These are phyloP conservation scores for Xylariaceae sp. DNA, from an alignment of 2,329 filamentous ascomycete genomes.

Conservation along the genomic window DNA sequence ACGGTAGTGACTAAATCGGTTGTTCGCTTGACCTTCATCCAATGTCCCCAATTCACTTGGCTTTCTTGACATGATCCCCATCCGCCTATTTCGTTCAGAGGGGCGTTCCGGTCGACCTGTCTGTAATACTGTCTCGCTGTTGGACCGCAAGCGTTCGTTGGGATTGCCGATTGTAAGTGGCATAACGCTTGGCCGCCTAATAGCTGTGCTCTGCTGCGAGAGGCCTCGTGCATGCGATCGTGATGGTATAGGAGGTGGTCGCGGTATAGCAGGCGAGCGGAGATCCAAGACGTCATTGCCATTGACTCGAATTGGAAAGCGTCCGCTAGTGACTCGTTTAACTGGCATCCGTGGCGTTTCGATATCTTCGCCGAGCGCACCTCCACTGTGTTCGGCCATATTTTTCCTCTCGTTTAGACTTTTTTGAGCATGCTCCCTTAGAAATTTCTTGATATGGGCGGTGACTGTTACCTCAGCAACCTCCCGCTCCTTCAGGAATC, in stretches of 20 bases:
- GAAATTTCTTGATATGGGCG: slow-evolving; percentile 66
- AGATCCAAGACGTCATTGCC: slow-evolving; percentile 72
- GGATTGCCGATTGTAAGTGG: slow-evolving; percentile 72
- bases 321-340: slow-evolving; percentile 68
- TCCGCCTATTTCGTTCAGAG: slow-evolving; percentile 64
- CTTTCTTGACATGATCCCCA: slow-evolving; percentile 68
- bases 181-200: slow-evolving; percentile 75
- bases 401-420: slow-evolving; percentile 54
- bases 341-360: slow-evolving; percentile 79
- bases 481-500: slow-evolving; percentile 66
- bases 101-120: slow-evolving; percentile 55
- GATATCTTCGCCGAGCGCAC: slow-evolving; percentile 73
- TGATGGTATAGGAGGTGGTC: slow-evolving; percentile 78
- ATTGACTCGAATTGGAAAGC: slow-evolving; percentile 75
- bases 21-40: slow-evolving; percentile 67
- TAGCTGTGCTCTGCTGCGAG: slow-evolving; percentile 69
- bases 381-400: slow-evolving; percentile 62
- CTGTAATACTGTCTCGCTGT: slow-evolving; percentile 67
- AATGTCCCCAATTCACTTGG: slow-evolving; percentile 66
- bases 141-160: slow-evolving; percentile 71
- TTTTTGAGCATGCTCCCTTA: slow-evolving; percentile 58
- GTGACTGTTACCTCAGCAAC: slow-evolving; percentile 67
- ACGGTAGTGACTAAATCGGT: slow-evolving; percentile 71
- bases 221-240: slow-evolving; percentile 81
- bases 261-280: slow-evolving; percentile 70